phyloP scores from a whole-genome alignment of 441 rosid genomes.

The Mallotus japonicus region DNA sequence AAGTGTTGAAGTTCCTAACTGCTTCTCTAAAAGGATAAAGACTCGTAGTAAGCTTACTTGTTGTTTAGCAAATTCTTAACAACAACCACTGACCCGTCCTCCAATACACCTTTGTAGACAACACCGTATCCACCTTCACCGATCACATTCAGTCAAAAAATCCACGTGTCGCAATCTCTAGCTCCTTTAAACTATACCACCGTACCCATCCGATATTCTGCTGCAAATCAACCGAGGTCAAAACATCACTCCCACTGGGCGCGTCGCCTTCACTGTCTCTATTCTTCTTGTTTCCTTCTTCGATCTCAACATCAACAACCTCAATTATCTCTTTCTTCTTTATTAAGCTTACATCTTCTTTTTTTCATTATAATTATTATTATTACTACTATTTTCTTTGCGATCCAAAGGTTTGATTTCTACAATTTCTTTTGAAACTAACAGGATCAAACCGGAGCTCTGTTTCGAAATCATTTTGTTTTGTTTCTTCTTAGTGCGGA shows the following conservation, averaged over 20 bases:
- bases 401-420: slow-evolving; percentile 55
- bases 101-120: slow-evolving; percentile 68
- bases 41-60: no score
- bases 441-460: slow-evolving; percentile 67
- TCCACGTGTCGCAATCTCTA: slow-evolving; percentile 75
- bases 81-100: slow-evolving; percentile 73
- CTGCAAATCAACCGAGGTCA: slow-evolving; percentile 43
- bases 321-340: slow-evolving; percentile 23
- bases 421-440: slow-evolving; percentile 65
- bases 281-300: slow-evolving; percentile 18
- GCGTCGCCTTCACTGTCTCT: slow-evolving; percentile 40
- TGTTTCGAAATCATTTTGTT: slow-evolving; percentile 47
- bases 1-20: no score
- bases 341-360: slow-evolving; percentile 19
- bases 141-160: slow-evolving; percentile 71
- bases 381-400: background rate
- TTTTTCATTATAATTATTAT: background rate
- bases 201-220: slow-evolving; percentile 82
- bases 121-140: slow-evolving; percentile 95
- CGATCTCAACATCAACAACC: slow-evolving; percentile 13
- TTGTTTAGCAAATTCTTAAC: slow-evolving; percentile 83
- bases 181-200: slow-evolving; percentile 79
- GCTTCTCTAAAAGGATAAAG: no score
- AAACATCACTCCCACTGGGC: slow-evolving; percentile 47
- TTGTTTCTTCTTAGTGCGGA: slow-evolving; percentile 51